phyloP scores from a whole-genome alignment of 2,329 filamentous ascomycete genomes.

The Aspergillus texensis region DNA sequence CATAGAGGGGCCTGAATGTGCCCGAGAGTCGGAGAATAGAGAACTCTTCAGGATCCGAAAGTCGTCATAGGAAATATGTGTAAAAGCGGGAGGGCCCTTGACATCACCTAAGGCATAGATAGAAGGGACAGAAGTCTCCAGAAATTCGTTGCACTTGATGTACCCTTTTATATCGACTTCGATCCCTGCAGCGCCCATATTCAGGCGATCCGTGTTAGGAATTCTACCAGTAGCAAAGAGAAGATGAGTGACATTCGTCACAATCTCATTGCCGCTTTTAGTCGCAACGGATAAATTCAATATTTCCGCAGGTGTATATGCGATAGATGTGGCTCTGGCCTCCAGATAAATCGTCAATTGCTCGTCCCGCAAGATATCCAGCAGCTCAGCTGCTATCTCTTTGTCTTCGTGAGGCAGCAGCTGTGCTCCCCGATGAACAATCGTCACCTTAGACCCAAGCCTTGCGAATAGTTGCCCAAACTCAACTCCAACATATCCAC shows the following conservation, averaged over 20 bases:
- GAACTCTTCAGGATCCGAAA: slow-evolving; percentile 1
- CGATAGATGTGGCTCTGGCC: not conserved
- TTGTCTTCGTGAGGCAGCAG: not conserved
- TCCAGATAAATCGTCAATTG: not conserved
- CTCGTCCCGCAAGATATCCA: not conserved
- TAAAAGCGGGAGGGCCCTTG: slow-evolving; percentile 11
- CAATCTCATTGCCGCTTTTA: not conserved
- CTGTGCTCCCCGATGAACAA: not conserved
- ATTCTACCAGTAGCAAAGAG: not conserved
- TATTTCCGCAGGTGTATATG: not conserved
- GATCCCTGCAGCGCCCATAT: not conserved
- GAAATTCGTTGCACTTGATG: not conserved
- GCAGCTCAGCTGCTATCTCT: not conserved
- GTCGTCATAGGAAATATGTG: slow-evolving; percentile 13
- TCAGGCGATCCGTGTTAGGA: not conserved
- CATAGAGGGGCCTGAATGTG: not conserved
- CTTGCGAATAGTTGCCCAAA: not conserved
- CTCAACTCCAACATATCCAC: not conserved
- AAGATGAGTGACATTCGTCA: not conserved
- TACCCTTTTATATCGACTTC: not conserved
- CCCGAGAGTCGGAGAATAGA: not conserved
- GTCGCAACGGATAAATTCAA: not conserved
- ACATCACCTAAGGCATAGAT: slow-evolving; percentile 11
- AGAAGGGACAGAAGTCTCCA: slow-evolving; percentile 5
- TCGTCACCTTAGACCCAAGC: not conserved